Evolutionary conservation across 1,139 yeast species (phyloP), one percentile per base, ranked within the genome.

Genomic region (Arxiozyma slooffiae): DNA sequence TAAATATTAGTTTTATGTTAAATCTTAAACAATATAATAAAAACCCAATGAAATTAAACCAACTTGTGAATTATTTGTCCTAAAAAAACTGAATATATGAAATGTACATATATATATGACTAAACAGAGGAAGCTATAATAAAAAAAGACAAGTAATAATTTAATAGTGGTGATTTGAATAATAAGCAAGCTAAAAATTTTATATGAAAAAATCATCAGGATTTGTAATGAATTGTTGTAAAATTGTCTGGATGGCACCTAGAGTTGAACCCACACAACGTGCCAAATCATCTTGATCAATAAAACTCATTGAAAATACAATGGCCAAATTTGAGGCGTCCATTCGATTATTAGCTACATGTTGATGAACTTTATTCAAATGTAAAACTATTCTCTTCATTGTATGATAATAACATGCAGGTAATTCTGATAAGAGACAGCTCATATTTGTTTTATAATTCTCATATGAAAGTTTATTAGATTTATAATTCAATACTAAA

Each of bases 291-390:
- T 70, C 74, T 56, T 69, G 72, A 53, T 68, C 67, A 46, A 78
- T 64, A 58, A 78, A 76, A 64, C 81, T 76, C 81, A 79, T 79
- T 4, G 82, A 75, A 58, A 79, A 79, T 7, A 86, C 95, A 52
- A 89, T 86, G 11, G 95, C 92, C 60, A 86, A 70, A 62, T 86
- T 86, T 8, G 85, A 82, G 4, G 89, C 77, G 53, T 82, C 85
- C 95, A 86, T 86, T 61, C 81, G 79, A 69, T 86, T 86, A 42
- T 68, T 68, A n/a, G 74, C 80, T 49, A 82, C 79, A 60, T 77
- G 77, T 52, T 71, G 71, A 46, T 81, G 78, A 8, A 86, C 81
- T 52, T 70, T 75, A 53, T 77, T 75, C 70, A 90, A 75, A 69
- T 92, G 98, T 46, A 73, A 71, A 46, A 85, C 73, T 50, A 92